phyloP scores from a whole-genome alignment of 2,329 filamentous ascomycete species.

The Ceratocystis smalleyi region DNA sequence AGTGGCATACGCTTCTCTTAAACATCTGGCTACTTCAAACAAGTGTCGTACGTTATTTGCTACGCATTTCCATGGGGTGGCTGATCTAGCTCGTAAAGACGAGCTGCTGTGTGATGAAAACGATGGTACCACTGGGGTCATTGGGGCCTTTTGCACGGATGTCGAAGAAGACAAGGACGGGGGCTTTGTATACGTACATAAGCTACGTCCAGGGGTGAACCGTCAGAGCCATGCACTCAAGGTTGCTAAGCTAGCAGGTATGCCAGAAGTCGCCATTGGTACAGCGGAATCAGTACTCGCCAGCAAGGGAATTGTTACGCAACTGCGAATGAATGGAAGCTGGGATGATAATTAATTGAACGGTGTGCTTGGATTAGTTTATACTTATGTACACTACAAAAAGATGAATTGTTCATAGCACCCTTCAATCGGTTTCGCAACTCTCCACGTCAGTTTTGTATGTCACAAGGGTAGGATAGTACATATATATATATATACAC shows the following conservation, averaged over 20 bases:
- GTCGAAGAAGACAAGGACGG: conserved; percentile 55
- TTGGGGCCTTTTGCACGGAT: conserved; percentile 79
- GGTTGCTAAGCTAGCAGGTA: conserved; percentile 72
- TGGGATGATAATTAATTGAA: background rate
- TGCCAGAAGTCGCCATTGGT: conserved; percentile 57
- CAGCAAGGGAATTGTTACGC: background rate
- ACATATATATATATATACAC: background rate
- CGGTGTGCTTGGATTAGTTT: background rate
- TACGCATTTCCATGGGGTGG: conserved; percentile 80
- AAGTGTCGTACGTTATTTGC: conserved; percentile 73
- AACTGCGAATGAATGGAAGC: background rate
- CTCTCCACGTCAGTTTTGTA: background rate
- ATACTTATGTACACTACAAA: background rate
- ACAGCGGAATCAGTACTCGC: conserved; percentile 47
- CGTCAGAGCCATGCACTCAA: conserved; percentile 80
- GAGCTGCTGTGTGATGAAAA: conserved; percentile 9
- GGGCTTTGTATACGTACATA: conserved; percentile 77
- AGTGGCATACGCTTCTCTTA: conserved; percentile 73
- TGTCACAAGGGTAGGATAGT: background rate
- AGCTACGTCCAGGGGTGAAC: conserved; percentile 67
- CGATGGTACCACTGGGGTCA: conserved; percentile 16
- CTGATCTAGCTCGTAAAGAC: conserved; percentile 43
- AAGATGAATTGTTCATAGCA: background rate
- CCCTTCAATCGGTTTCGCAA: too few relatives aligned
- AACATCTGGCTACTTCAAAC: conserved; percentile 68